Base-by-base conservation (phyloP, 208 protist species). In the Leishmania guyanensis region DNA sequence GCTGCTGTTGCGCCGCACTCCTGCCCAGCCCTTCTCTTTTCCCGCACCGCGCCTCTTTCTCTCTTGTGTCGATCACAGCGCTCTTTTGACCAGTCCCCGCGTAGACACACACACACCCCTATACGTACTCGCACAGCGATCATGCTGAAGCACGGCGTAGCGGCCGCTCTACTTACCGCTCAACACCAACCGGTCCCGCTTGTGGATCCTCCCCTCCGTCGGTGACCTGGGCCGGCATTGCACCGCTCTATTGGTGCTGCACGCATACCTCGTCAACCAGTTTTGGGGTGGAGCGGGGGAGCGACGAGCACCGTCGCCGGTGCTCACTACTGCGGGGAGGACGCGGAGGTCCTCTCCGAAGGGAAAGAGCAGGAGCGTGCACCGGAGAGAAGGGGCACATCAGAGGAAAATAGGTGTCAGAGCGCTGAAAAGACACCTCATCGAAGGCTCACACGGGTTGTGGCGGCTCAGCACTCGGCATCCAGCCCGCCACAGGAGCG, bases 51-150 rank as follows among this genome's bases (percentile, higher is more conserved):
- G 5, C 16, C 20, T 43, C 66, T 16, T 22, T 26, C 66, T 48
- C 36, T 22, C 68, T 39, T 72, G 68, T 72, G 17, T 50, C n/a
- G 43, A 53, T 33, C 43, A 3, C 22, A 10, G 68, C 68, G 10
- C 22, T 68, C 2, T 51, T 9, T 51, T 9, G 29, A 36, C 16
- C 14, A 48, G n/a, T 39, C 6, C 43, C 10, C 43, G 53, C 43
- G 53, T 10, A 51, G n/a, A 48, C 68, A 29, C 68, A 36, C 65
- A 14, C 65, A 22, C 22, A n/a, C 16, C 43, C 33, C 33, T 33
- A 33, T 39, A 39, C 36, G 36, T 39, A 2, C 36, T 39, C 80
- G 80, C 43, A 86, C 86, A 51, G 71, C 72, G 39, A 72, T 72
- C 68, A 72, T 72, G 68, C 68, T 51, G 43, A 48, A 43, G 43